phyloP scores from a whole-genome alignment of 768 basidiomycete genomes.

The Agrocybe chaxingu region DNA sequence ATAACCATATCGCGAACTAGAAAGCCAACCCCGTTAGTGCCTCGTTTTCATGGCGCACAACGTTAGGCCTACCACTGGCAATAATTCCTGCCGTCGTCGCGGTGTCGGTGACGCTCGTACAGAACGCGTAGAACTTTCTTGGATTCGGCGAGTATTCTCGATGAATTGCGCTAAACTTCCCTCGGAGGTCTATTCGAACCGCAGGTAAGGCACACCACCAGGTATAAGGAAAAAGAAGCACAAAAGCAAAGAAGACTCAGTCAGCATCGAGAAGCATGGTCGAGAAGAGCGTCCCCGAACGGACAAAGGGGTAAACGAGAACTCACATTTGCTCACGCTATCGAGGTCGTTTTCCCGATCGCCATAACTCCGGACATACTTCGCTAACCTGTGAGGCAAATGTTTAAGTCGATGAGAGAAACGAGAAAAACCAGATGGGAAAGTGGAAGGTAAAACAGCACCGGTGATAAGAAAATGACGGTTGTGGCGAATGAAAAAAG shows the following conservation, averaged over 20 bases:
- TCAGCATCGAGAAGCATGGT: background rate
- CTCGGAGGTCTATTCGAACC: conserved; percentile 48
- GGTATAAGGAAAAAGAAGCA: too few relatives aligned
- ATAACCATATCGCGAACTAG: conserved; percentile 81
- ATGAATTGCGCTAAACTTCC: conserved; percentile 75
- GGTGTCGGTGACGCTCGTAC: conserved; percentile 74
- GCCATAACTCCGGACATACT: conserved; percentile 72
- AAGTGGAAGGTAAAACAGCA: background rate
- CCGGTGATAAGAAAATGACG: background rate
- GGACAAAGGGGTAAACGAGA: background rate
- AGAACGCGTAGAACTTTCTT: conserved; percentile 75
- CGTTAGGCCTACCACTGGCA: conserved; percentile 55
- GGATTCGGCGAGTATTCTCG: conserved; percentile 72
- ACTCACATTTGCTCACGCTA: conserved; percentile 67
- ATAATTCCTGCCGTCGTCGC: conserved; percentile 74
- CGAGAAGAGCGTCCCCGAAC: background rate
- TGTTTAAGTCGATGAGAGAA: background rate
- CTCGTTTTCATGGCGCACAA: too few relatives aligned
- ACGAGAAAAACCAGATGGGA: background rate
- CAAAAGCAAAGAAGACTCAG: background rate
- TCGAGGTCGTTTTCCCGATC: conserved; percentile 71
- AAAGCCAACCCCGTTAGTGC: background rate
- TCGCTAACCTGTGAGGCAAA: conserved; percentile 40
- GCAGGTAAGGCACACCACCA: too few relatives aligned
- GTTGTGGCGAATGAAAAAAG: background rate